Conservation (phyloP, 139 green algal species). For the Tetradesmus lagerheimii region DNA sequence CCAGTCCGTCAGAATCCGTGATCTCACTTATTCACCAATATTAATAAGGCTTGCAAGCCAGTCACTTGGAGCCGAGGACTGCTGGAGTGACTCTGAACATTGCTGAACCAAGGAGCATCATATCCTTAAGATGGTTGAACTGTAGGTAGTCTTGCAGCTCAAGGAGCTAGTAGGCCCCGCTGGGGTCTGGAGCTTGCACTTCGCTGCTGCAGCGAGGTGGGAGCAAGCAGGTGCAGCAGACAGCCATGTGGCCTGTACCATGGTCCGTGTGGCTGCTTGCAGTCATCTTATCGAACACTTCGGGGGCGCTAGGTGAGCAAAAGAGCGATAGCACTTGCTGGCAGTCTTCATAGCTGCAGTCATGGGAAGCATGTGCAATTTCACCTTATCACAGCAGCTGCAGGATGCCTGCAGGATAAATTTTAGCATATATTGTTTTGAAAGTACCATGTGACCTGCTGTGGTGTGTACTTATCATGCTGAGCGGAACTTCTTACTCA, state of each 20-base stretch:
- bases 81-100: not conserved
- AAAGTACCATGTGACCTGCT: not conserved
- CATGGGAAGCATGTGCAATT: not conserved
- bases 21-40: not conserved
- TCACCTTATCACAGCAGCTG: not conserved
- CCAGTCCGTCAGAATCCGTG: not conserved
- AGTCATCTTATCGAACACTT: not conserved
- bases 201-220: not conserved
- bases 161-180: not conserved
- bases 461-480: not conserved
- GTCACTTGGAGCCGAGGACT: not conserved
- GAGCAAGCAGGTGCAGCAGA: not conserved
- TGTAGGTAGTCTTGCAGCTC: not conserved
- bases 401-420: not conserved
- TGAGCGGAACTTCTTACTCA: not conserved
- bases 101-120: not conserved
- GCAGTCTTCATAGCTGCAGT: not conserved
- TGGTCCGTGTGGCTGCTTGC: not conserved
- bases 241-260: not conserved
- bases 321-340: not conserved
- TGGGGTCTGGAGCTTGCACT: not conserved
- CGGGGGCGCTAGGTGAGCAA: not conserved
- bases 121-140: not conserved
- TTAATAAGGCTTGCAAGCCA: not conserved
- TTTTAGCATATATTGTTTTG: not conserved